These are phyloP conservation scores for Eleusine coracana DNA, from an alignment of 176 grass and related monocot genomes.

Conservation along the genomic window DNA sequence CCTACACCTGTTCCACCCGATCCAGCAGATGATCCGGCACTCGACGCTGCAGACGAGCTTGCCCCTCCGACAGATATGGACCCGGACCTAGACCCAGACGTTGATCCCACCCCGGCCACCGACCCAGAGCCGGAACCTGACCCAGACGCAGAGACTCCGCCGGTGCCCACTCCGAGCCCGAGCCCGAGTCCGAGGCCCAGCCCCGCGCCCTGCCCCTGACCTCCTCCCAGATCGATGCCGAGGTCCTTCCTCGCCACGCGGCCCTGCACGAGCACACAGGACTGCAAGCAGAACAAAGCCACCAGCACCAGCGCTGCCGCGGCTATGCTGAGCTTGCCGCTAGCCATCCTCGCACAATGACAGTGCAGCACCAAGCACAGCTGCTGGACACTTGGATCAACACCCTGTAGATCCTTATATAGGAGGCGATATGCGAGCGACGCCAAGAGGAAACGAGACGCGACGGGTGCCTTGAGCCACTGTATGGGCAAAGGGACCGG, in stretches of 20 bases:
- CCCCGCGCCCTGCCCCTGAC: conserved; percentile 11
- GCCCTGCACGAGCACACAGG: conserved; percentile 9
- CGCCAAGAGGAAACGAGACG: conserved; percentile 21
- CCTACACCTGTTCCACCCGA: conserved; percentile 37
- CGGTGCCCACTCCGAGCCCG: conserved; percentile 10
- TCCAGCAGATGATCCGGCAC: conserved; percentile 32
- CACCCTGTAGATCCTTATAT: neutral
- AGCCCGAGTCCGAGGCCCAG: conserved; percentile 41
- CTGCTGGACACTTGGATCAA: neutral
- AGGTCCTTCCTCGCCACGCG: conserved; percentile 59
- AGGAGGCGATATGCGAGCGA: neutral
- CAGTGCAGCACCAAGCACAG: neutral
- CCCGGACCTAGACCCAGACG: conserved; percentile 28
- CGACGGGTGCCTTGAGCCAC: neutral
- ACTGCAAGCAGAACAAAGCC: neutral
- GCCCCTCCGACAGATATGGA: conserved; percentile 44
- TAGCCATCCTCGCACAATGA: neutral
- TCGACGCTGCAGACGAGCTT: conserved; percentile 50
- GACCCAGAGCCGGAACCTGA: conserved; percentile 31
- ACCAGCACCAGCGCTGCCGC: conserved; percentile 27
- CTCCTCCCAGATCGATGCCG: conserved; percentile 26
- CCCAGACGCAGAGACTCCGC: conserved; percentile 42
- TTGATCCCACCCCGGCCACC: conserved; percentile 31
- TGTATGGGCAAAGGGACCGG: neutral
- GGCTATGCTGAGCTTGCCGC: neutral